Base-by-base conservation (phyloP, 192 early-diverging fungal species). In the Coemansia sp. region DNA sequence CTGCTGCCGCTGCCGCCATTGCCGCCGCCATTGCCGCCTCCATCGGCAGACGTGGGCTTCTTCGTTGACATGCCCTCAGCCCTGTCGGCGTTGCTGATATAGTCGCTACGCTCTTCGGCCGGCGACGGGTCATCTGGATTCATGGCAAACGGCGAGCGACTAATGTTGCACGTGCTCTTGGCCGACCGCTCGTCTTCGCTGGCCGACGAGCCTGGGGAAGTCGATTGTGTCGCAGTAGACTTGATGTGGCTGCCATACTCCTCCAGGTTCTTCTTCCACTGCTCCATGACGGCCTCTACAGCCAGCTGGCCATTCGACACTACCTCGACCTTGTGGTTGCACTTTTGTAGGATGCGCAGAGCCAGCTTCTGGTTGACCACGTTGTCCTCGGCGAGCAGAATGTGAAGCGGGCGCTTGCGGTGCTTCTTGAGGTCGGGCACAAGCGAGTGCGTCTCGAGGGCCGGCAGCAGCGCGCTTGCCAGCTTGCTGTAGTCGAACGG, bases 281-380 rank as follows among this genome's bases (percentile, higher is more conserved):
- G 60, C 24, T 75, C 72, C 59, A 77, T 67, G 30, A 87, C 86
- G 7, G 73, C 80, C 58, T 92, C 87, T 1, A 92, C 85, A 0
- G 90, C 90, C 64, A 85, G 41, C 66, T 85, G 78, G 20, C 90
- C 90, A 54, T 93, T 90, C 26, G 84, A 67, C 4, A 88, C 90
- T 35, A 90, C 85, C 40, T 78, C 77, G 30, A 85, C 85, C 48
- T 80, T 82, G 72, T 90, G 86, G 28, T 87, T 83, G 71, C 82
- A 85, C 61, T 85, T 85, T 60, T 85, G 81, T 44, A 90, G 52
- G 25, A 88, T 83, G 27, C 85, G 80, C 17, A 85, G 72, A 0
- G 88, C 88, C 24, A 93, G 65, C 67, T 87, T 88, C 52, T 90
- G 91, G 60, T 94, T 94, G 38, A 94, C 87, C 39, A 86, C 71